phyloP scores from a whole-genome alignment of 129 eudicot genomes.

The Calendula officinalis region DNA sequence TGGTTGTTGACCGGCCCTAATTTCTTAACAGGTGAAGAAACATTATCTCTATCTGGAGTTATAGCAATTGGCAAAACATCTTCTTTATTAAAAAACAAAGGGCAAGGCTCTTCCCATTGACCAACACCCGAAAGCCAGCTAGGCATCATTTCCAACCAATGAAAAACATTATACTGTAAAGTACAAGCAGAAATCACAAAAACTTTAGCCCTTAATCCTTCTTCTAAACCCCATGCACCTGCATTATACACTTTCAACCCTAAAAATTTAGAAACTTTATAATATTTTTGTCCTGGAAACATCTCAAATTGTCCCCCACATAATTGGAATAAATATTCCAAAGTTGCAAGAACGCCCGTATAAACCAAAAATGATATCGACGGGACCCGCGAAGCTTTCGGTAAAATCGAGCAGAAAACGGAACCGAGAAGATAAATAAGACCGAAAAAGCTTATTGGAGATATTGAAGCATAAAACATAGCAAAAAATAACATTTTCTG shows the following conservation, averaged over 20 bases:
- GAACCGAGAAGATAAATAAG: conserved; percentile 85
- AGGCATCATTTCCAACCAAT: conserved; percentile 84
- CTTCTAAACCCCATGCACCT: conserved; percentile 87
- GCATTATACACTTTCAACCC: conserved; percentile 69
- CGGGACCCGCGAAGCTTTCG: conserved; percentile 83
- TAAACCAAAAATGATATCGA: conserved; percentile 78
- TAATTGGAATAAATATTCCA: conserved; percentile 87
- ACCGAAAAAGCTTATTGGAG: conserved; percentile 93
- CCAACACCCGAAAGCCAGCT: conserved; percentile 47
- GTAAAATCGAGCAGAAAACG: conserved; percentile 66
- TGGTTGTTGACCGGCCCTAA: conserved; percentile 49
- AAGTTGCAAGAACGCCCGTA: conserved; percentile 69
- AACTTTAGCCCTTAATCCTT: conserved; percentile 78
- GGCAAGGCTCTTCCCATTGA: conserved; percentile 91
- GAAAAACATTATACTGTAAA: conserved; percentile 88
- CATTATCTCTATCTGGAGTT: conserved; percentile 45
- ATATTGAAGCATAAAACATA: conserved; percentile 81
- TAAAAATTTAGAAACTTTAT: conserved; percentile 47
- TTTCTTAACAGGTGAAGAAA: conserved; percentile 35
- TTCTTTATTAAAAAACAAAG: conserved; percentile 68
- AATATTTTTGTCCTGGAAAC: conserved; percentile 91
- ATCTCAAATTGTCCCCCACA: conserved; percentile 77
- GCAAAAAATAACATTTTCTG: conserved; percentile 74
- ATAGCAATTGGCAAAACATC: conserved; percentile 43
- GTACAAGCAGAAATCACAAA: conserved; percentile 86